A percentile compares a stretch with the other conserved stretches of the same genome.
Evolutionary conservation across 495 filamentous ascomycete species (phyloP).

Genomic region (Clavariopsis aquatica): DNA sequence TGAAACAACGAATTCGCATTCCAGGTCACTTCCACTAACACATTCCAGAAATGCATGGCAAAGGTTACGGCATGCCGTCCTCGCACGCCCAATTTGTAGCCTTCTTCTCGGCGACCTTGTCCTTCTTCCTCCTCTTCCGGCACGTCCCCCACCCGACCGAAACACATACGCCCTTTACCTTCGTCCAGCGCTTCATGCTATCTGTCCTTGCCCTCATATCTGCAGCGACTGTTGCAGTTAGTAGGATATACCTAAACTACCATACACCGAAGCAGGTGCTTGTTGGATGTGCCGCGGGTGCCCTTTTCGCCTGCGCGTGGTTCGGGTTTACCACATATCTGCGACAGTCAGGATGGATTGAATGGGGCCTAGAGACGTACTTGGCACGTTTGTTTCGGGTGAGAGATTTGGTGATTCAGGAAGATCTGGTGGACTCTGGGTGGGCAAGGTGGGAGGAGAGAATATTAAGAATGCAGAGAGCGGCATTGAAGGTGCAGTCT

Average conservation of each 20-base stretch:
- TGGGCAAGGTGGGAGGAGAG: slow-evolving; percentile 87
- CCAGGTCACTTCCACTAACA: too few relatives aligned
- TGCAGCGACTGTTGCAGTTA: slow-evolving; percentile 72
- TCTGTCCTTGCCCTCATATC: slow-evolving; percentile 57
- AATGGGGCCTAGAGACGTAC: slow-evolving; percentile 70
- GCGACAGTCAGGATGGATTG: slow-evolving; percentile 63
- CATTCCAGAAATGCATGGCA: slow-evolving; percentile 83
- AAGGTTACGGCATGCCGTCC: slow-evolving; percentile 98
- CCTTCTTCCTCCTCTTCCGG: slow-evolving; percentile 77
- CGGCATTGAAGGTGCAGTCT: not conserved
- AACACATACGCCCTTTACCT: slow-evolving; percentile 56
- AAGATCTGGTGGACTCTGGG: slow-evolving; percentile 87
- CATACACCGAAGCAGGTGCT: slow-evolving; percentile 87
- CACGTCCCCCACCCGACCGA: slow-evolving; percentile 54
- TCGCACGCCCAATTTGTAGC: slow-evolving; percentile 93
- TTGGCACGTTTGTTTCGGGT: slow-evolving; percentile 66
- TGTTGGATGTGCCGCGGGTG: slow-evolving; percentile 72
- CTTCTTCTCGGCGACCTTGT: slow-evolving; percentile 82
- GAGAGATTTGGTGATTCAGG: slow-evolving; percentile 82
- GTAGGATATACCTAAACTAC: slow-evolving; percentile 88
- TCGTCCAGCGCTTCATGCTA: slow-evolving; percentile 59
- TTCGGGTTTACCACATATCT: slow-evolving; percentile 67
- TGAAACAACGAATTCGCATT: too few relatives aligned
- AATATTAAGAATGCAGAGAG: slow-evolving; percentile 28
- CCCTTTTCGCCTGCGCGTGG: slow-evolving; percentile 73